A percentile compares a stretch with the other conserved stretches of the same genome.
Conservation (phyloP, 192 early-diverging fungal genomes). For the Haplosporangium gracile region DNA sequence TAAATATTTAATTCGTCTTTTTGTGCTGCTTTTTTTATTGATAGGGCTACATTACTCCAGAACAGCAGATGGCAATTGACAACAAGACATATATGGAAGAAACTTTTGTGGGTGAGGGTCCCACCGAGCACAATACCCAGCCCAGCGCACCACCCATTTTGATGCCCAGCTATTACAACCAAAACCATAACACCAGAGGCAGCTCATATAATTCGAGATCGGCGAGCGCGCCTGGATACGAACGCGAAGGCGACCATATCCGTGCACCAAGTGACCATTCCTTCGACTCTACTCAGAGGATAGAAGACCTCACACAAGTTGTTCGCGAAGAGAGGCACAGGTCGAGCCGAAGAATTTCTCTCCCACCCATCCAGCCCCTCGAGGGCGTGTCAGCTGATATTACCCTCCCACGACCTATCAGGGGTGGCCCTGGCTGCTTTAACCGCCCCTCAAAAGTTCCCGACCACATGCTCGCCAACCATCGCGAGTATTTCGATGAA, state of each 20-base stretch:
- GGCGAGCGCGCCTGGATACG: not conserved
- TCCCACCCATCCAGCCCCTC: not conserved
- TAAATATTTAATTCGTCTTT: not conserved
- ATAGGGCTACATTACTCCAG: not conserved
- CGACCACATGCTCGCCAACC: not conserved
- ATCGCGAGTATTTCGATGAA: not conserved
- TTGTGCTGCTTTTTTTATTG: not conserved
- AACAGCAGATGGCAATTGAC: not conserved
- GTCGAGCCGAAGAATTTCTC: not conserved
- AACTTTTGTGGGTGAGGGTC: not conserved
- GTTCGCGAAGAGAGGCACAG: not conserved
- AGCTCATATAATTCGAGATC: not conserved
- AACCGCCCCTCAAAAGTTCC: not conserved
- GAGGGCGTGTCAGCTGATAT: not conserved
- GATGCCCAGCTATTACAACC: not conserved
- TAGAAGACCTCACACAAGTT: not conserved
- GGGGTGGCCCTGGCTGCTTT: not conserved
- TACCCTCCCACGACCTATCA: not conserved
- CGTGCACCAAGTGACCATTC: not conserved
- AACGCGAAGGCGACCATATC: not conserved
- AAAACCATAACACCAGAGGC: not conserved
- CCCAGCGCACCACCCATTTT: not conserved
- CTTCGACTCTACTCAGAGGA: not conserved
- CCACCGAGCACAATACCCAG: not conserved
- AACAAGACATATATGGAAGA: not conserved